phyloP scores from a whole-genome alignment of 805 yeast genomes.

The Starmerella etchellsii region DNA sequence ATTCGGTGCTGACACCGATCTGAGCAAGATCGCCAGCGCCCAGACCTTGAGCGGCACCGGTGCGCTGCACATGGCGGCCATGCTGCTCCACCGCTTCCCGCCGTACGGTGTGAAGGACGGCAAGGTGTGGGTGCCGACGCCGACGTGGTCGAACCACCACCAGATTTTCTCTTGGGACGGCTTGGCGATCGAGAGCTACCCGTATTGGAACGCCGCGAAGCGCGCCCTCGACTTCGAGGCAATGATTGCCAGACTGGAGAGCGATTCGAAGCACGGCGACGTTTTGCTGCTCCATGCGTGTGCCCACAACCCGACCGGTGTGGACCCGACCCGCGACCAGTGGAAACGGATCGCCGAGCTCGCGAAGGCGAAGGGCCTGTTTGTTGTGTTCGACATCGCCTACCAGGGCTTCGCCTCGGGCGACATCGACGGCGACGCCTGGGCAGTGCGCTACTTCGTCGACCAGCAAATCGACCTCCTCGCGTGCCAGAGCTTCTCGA shows the following conservation, averaged over 20 bases:
- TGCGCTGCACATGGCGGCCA: conserved; percentile 80
- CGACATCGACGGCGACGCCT: conserved; percentile 59
- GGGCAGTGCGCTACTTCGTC: conserved; percentile 36
- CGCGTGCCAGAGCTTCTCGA: conserved; percentile 86
- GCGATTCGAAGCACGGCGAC: conserved; percentile 58
- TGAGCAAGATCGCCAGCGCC: conserved; percentile 43
- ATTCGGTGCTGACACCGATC: conserved; percentile 50
- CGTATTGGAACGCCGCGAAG: conserved; percentile 70
- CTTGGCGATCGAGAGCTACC: conserved; percentile 52
- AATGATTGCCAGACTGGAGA: conserved; percentile 44
- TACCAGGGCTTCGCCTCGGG: conserved; percentile 94
- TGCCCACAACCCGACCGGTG: conserved; percentile 95
- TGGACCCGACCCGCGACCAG: conserved; percentile 71
- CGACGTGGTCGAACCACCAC: conserved; percentile 97
- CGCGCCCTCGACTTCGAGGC: conserved; percentile 65
- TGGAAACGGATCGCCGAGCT: conserved; percentile 67
- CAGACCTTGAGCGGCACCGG: conserved; percentile 84
- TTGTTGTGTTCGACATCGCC: conserved; percentile 85
- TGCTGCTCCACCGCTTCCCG: conserved; percentile 44
- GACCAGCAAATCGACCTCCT: conserved; percentile 31
- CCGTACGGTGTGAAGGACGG: conserved; percentile 21
- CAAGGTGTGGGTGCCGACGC: conserved; percentile 60
- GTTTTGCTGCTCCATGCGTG: conserved; percentile 81
- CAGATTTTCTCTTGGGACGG: conserved; percentile 68
- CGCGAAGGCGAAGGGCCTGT: conserved; percentile 42